phyloP scores from a whole-genome alignment of 768 basidiomycete species.

The Pholiota molesta region DNA sequence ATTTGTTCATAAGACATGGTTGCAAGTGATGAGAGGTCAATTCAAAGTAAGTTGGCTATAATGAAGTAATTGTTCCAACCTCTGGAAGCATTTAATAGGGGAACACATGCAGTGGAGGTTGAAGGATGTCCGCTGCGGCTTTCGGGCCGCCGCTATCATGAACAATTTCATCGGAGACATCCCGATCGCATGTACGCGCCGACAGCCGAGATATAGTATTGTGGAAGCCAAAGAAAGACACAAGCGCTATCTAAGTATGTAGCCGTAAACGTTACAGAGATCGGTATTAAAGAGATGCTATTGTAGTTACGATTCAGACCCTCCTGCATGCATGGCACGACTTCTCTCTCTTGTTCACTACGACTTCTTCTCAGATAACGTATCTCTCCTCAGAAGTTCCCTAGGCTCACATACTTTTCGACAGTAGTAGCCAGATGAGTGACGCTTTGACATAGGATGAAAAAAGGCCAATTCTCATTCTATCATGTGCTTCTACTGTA shows the following conservation, averaged over 20 bases:
- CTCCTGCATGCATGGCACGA: neutral
- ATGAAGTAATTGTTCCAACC: neutral
- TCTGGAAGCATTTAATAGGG: constrained; percentile 1
- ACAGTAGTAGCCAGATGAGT: no score
- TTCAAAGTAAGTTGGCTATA: neutral
- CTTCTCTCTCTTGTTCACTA: no score
- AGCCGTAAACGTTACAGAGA: no score
- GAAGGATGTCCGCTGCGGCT: neutral
- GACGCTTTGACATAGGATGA: no score
- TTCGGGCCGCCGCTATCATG: constrained; percentile 9
- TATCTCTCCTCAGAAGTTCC: no score
- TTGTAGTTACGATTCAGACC: neutral
- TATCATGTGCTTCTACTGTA: neutral
- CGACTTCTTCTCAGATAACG: no score
- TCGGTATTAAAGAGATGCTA: no score
- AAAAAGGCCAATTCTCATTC: neutral
- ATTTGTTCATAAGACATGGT: constrained; percentile 47
- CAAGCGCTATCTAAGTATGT: no score
- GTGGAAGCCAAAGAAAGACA: no score
- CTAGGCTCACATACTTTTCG: no score
- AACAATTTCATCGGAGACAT: neutral
- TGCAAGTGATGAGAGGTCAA: neutral
- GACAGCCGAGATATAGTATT: constrained; percentile 4
- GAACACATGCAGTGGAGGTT: neutral
- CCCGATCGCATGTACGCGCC: constrained; percentile 7